Percentiles rank a stretch among this genome's conserved stretches.
These are phyloP conservation scores for Endotrypanum monterogeii DNA, from an alignment of 208 protist species.

Conservation along the genomic window DNA sequence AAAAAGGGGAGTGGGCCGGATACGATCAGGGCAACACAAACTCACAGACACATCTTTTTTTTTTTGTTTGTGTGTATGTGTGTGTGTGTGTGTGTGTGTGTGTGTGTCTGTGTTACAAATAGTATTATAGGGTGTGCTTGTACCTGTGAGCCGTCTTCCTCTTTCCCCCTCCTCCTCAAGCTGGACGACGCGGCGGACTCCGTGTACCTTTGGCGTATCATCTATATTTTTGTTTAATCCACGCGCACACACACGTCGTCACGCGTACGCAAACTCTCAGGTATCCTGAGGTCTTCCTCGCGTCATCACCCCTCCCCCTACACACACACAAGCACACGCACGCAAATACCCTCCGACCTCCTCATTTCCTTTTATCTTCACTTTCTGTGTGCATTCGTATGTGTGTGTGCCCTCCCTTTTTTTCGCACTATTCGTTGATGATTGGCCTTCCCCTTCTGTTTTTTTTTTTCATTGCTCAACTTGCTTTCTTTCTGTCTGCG, in stretches of 20 bases:
- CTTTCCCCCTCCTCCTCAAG: no score
- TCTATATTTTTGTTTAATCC: no score
- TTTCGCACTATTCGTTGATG: conserved; percentile 2
- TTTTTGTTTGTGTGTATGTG: neutral
- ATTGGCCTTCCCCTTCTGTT: neutral
- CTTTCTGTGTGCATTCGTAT: neutral
- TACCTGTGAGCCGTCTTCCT: no score
- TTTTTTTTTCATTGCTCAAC: neutral
- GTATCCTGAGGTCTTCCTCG: no score
- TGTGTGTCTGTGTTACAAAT: no score
- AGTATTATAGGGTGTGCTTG: neutral
- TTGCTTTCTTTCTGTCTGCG: neutral
- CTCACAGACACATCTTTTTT: neutral
- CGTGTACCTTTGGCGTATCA: no score
- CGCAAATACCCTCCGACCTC: no score
- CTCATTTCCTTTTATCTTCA: no score
- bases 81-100: neutral
- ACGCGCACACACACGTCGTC: neutral
- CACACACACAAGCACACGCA: no score
- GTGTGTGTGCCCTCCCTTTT: neutral
- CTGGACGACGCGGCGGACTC: neutral
- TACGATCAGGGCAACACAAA: no score
- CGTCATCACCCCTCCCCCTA: no score
- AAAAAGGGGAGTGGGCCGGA: no score
- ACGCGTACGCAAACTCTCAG: neutral